A percentile compares a stretch with the other conserved stretches of the same genome.
phyloP scores from a whole-genome alignment of 768 basidiomycete species.

The Boletus eberwhitei region DNA sequence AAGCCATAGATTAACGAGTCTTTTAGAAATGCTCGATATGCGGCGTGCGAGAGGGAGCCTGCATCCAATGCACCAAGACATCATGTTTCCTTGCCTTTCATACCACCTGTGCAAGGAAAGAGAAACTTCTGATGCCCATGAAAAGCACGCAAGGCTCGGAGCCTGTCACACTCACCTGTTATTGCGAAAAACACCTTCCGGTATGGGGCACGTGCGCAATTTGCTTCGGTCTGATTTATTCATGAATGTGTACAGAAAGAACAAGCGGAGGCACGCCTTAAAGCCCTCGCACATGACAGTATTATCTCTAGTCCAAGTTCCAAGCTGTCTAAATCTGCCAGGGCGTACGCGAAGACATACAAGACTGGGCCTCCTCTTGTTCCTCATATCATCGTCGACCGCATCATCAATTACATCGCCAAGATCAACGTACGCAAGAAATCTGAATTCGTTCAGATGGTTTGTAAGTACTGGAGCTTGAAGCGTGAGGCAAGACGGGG shows the following conservation, averaged over 20 bases:
- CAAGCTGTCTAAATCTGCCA: slow-evolving; percentile 70
- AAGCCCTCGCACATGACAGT: slow-evolving; percentile 45
- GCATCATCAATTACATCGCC: slow-evolving; percentile 69
- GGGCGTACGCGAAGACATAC: slow-evolving; percentile 90
- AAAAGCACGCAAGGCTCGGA: slow-evolving; percentile 76
- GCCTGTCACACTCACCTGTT: slow-evolving; percentile 69
- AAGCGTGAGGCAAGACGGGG: slow-evolving; percentile 92
- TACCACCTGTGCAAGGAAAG: slow-evolving; percentile 86
- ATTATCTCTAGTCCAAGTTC: slow-evolving; percentile 39
- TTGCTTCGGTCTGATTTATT: neutral
- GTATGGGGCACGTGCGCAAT: slow-evolving; percentile 42
- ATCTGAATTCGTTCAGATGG: slow-evolving; percentile 65
- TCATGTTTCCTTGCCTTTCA: slow-evolving; percentile 94
- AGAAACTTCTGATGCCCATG: slow-evolving; percentile 84
- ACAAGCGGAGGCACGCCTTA: slow-evolving; percentile 61
- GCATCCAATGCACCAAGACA: slow-evolving; percentile 91
- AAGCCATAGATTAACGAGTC: slow-evolving; percentile 8
- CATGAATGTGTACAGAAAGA: slow-evolving; percentile 48
- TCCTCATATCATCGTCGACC: slow-evolving; percentile 78
- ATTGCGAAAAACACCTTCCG: slow-evolving; percentile 88
- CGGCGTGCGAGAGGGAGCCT: slow-evolving; percentile 67
- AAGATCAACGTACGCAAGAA: slow-evolving; percentile 74
- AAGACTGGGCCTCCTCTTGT: slow-evolving; percentile 91
- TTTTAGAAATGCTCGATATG: slow-evolving; percentile 62
- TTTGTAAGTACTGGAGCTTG: slow-evolving; percentile 95